Percentiles rank a stretch among this genome's conserved stretches.
phyloP scores from a whole-genome alignment of 2,329 filamentous ascomycete species.

The Stagonosporopsis rhizophila region DNA sequence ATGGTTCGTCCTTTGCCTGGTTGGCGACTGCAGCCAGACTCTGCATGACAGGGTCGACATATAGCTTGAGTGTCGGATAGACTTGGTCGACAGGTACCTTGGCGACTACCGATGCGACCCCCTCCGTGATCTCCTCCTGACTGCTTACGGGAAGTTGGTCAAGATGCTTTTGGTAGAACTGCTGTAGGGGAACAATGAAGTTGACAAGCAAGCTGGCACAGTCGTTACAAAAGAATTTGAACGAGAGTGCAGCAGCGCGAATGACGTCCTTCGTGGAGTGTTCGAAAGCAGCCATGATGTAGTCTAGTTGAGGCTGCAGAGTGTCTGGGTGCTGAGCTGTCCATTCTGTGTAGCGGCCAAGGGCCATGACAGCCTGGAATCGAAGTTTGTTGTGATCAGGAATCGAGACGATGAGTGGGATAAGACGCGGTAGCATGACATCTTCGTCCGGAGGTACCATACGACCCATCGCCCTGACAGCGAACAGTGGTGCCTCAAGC shows the following conservation, averaged over 20 bases:
- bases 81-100: slow-evolving; percentile 82
- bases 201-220: slow-evolving; percentile 85
- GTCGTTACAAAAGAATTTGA: slow-evolving; percentile 97
- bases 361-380: slow-evolving; percentile 97
- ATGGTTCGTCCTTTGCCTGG: slow-evolving; percentile 79
- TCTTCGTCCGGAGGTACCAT: slow-evolving; percentile 93
- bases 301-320: slow-evolving; percentile 89
- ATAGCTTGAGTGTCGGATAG: slow-evolving; percentile 86
- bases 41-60: slow-evolving; percentile 88
- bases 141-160: slow-evolving; percentile 84
- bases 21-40: slow-evolving; percentile 88
- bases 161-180: slow-evolving; percentile 89
- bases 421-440: slow-evolving; percentile 86
- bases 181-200: slow-evolving; percentile 85
- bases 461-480: slow-evolving; percentile 92
- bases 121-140: slow-evolving; percentile 95
- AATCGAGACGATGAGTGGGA: slow-evolving; percentile 92
- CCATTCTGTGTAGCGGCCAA: slow-evolving; percentile 97
- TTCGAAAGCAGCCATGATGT: slow-evolving; percentile 92
- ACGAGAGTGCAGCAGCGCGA: slow-evolving; percentile 87
- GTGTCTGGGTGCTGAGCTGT: slow-evolving; percentile 93
- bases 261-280: slow-evolving; percentile 90
- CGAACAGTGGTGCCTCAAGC: slow-evolving; percentile 92
- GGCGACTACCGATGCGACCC: slow-evolving; percentile 89
- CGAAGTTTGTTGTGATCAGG: slow-evolving; percentile 97